Evolutionary conservation across 1,139 yeast genomes (phyloP), one percentile per base, ranked within the genome.

Genomic region (Meyerozyma elateridarum): DNA sequence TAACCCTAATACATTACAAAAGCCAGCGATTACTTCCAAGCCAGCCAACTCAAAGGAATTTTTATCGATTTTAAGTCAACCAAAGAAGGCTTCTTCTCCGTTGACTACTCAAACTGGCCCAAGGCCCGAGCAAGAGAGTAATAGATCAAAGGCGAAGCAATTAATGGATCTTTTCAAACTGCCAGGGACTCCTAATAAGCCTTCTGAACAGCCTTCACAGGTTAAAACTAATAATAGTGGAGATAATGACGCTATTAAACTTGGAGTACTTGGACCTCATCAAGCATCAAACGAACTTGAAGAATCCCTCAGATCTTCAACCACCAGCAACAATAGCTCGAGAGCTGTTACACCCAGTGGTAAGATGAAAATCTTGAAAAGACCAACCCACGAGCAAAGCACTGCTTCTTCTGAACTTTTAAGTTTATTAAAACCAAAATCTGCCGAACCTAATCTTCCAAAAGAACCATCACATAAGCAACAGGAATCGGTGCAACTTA

Each of bases 11-110:
- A 50, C 64, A 5, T 55, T 72, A 26, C 61, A 62, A 29, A 71
- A 63, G 42, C 70, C 73, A 2, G 50, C 58, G 25, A 53, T 43
- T n/a, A 41, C 59, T n/a, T 52, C 62, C 4, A 55, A 59, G 18
- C 64, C 54, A 34, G 56, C 66, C 1, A 66, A 74, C 39, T 69
- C 79, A 7, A 72, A 66, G 40, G 80, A 76, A 36, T 49, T 77
- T 13, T 58, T 76, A 37, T 70, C 76, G 5, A 61, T 77, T 16
- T 57, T 77, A 42, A 73, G 65, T 22, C 55, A 52, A 34, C 52
- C 59, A 5, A 38, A 36, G 27, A 39, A 38, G 34, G 39, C 41
- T 27, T 48, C 37, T 32, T 46, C 42, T 8, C 36, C 33, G 13
- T 30, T 28, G 8, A 26, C 30, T 20, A n/a, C 25, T 14, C 12